Evolutionary conservation across 441 rosid genomes (phyloP).

Genomic region (Euphorbia schlechtendalii): DNA sequence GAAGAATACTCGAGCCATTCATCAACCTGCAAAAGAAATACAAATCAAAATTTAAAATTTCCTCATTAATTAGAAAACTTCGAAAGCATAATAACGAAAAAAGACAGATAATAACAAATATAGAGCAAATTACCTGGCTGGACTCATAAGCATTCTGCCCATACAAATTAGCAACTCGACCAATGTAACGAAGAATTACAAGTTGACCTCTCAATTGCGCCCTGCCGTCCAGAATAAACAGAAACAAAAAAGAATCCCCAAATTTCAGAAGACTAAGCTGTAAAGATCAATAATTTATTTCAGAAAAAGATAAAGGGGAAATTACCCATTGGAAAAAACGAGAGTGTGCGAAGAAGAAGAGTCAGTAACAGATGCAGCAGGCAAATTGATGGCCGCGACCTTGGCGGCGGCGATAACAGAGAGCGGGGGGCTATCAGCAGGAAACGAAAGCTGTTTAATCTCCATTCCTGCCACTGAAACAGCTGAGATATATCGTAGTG

Average conservation of each 20-base stretch:
- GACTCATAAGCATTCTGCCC: slow-evolving; percentile 47
- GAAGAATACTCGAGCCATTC: slow-evolving; percentile 72
- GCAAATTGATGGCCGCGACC: slow-evolving; percentile 32
- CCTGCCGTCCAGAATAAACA: slow-evolving; percentile 22
- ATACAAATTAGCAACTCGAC: slow-evolving; percentile 48
- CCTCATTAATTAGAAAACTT: neutral
- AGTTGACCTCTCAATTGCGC: slow-evolving; percentile 41
- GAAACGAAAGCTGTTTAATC: slow-evolving; percentile 32
- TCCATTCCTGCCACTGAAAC: slow-evolving; percentile 22
- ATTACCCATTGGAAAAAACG: slow-evolving; percentile 51
- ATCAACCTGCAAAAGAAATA: slow-evolving; percentile 47
- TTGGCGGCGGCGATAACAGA: slow-evolving; percentile 49
- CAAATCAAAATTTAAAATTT: neutral
- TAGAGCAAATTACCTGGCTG: slow-evolving; percentile 40
- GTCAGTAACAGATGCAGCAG: slow-evolving; percentile 21
- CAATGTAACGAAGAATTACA: slow-evolving; percentile 61
- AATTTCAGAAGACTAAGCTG: neutral
- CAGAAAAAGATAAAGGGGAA: neutral
- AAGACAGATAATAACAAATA: no score
- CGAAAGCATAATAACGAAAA: no score
- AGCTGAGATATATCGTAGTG: neutral
- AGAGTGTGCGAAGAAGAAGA: slow-evolving; percentile 32
- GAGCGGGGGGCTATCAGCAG: slow-evolving; percentile 43
- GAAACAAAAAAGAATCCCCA: neutral
- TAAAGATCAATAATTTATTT: neutral